Conservation (phyloP, 331 rosid genomes). For the Cucumis variabilis region DNA sequence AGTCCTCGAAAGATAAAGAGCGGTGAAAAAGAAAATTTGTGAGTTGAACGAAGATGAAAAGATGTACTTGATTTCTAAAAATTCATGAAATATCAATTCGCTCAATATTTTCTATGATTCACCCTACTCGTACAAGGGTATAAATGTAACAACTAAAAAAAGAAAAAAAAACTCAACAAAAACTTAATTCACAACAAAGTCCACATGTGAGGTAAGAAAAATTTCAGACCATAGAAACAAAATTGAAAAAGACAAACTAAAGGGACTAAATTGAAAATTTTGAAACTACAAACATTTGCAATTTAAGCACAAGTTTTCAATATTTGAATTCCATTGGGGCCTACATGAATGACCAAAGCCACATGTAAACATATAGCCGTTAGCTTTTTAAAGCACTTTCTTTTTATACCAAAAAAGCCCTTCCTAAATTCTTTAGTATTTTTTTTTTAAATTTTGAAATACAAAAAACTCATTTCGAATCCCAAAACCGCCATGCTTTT, state of each 20-base stretch:
- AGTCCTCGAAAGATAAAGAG: no score
- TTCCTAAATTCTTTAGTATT: not conserved
- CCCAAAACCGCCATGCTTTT: constrained; percentile 46
- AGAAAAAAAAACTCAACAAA: no score
- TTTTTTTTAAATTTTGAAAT: not conserved
- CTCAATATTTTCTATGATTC: no score
- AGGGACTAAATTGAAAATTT: not conserved
- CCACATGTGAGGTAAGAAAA: no score
- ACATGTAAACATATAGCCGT: constrained; percentile 8
- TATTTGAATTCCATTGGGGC: not conserved
- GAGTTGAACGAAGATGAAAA: no score
- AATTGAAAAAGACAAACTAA: not conserved
- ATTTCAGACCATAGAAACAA: no score
- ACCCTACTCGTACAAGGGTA: no score
- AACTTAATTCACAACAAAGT: no score
- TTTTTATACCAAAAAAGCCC: constrained; percentile 23
- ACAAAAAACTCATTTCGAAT: constrained; percentile 42
- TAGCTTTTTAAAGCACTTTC: not conserved
- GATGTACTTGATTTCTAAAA: no score
- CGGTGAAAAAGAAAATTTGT: no score
- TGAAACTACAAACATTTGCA: not conserved
- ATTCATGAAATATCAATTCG: no score
- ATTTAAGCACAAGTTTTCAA: not conserved
- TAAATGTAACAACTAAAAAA: no score
- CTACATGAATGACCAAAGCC: not conserved